Base-by-base conservation (phyloP, 129 eudicot genomes). In the Chrysanthemum makinoi region DNA sequence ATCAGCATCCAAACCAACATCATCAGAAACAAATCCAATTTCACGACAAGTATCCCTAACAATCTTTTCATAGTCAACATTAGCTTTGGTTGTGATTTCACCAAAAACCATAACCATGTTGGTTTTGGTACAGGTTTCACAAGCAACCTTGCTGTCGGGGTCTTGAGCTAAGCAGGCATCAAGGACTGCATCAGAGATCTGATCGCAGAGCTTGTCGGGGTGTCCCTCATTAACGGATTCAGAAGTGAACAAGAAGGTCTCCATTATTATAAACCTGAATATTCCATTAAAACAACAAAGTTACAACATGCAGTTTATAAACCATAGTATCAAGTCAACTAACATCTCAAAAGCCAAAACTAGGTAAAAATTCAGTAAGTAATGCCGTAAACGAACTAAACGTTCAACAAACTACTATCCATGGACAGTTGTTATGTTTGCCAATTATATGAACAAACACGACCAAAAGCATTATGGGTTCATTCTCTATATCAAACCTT, bases 221-320 rank as follows among this genome's bases (percentile, higher is more conserved):
- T 83, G 92, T 78, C 92, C 92, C 81, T 86, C 92, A 6, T 86
- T 83, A 6, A 83, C 88, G n/a, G 92, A 86, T 62, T 86, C 92
- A 16, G 92, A 86, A 26, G 92, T 86, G 68, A 83, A 86, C 85
- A 86, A 73, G 82, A 86, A 86, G 69, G 86, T 79, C 66, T 83
- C 92, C 92, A 86, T 86, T 70, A 63, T 77, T 16, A 62, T 20
- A 49, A 73, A 63, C 79, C 74, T 71, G 69, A 66, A 6, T 9
- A 26, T 39, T 18, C 56, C 33, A 81, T 17, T 44, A 22, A 39
- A 17, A 63, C 16, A 64, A 39, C 9, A 16, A 15, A 16, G 24
- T 4, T 19, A 50, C 20, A 3, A 10, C 72, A 75, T 75, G 66
- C 73, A 75, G 22, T 47, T 44, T 55, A 20, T 26, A 35, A 10